Evolutionary conservation across 345 rosid genomes (phyloP), one percentile per base, ranked within the genome.

Genomic region (Aethionema arabicum): DNA sequence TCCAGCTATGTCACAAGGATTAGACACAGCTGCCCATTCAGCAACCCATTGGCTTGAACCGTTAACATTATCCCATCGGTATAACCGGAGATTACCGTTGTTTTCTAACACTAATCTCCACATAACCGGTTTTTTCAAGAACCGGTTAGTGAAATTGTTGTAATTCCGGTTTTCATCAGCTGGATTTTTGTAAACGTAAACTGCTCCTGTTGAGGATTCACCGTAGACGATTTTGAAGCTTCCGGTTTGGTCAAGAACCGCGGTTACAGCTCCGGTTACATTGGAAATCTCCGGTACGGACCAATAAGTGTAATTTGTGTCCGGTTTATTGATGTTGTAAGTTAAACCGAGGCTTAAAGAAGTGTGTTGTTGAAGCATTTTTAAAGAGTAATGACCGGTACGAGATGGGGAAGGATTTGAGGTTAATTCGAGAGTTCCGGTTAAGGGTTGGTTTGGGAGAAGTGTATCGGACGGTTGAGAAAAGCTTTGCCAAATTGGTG

Each of bases 11-110:
- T 79, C 85, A 52, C 98, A 92, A 0, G 98, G 96, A 29, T 92
- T 92, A 36, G 96, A 86, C 6, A 83, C 86, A 8, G 95, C 96
- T 41, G 98, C 95, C 96, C 95, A 86, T 32, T 89, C 91, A 2
- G 95, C 70, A 0, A 89, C 88, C 95, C 95, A 92, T 52, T 79
- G 93, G 47, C 83, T 79, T 0, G 93, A 83, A 2, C 91, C 93
- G 38, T 88, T 91, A 27, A 85, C 86, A 54, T 88, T 77, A 39
- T 86, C 95, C 92, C 92, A 92, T 65, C 87, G 72, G 65, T 92
- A 92, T 42, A 92, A 44, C 50, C 95, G 76, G 47, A 92, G 52
- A 71, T 87, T 92, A 32, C 96, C 95, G 61, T 89, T 85, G 14
- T 70, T 70, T 70, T 92, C 98, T 0, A 92, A 82, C 10, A 83